Base-by-base conservation (phyloP, 2,329 filamentous ascomycete genomes). In the Fusarium paranaense region DNA sequence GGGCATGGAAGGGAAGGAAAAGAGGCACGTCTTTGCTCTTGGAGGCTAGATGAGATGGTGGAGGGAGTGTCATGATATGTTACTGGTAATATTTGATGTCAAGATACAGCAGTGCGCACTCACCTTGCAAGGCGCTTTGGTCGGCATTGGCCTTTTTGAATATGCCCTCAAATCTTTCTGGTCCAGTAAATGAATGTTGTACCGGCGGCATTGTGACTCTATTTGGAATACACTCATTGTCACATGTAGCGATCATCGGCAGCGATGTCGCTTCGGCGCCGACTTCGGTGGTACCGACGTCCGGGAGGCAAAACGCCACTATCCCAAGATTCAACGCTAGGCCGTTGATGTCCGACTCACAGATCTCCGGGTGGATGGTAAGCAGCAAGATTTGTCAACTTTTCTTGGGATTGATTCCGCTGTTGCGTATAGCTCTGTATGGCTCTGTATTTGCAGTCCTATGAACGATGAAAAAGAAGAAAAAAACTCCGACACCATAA, bases 11-110 rank as follows among this genome's bases (percentile, higher is more conserved):
- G 56, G 65, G 52, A 75, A 75, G 58, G 54, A 42, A 57, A 54
- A 22, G 37, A 35, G 59, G 62, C 45, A 60, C 65, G 63, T 56
- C 45, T 61, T 59, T 72, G 45, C 69, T 69, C 38, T 70, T 61
- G 47, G 47, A 54, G 47, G 47, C 65, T 64, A 78, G 76, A 77
- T 37, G 35, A 37, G 35, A 37, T 77, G 73, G 68, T 37, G 63
- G 60, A 40, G 66, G 22, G 67, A 60, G 38, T 75, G 75, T 76
- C 61, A 78, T 71, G 73, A 78, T 78, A 78, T 70, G 65, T 70
- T 71, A 69, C 54, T 47, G 73, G 61, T 75, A 71, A 70, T 72
- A 67, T 71, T 70, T 62, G 52, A 37, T 70, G 54, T 73, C 52
- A 77, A 78, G 61, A 74, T 71, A 69, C 64, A 75, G 58, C 65